Base-by-base conservation (phyloP, 2,329 filamentous ascomycete species). In the Rhynchosporium secalis region DNA sequence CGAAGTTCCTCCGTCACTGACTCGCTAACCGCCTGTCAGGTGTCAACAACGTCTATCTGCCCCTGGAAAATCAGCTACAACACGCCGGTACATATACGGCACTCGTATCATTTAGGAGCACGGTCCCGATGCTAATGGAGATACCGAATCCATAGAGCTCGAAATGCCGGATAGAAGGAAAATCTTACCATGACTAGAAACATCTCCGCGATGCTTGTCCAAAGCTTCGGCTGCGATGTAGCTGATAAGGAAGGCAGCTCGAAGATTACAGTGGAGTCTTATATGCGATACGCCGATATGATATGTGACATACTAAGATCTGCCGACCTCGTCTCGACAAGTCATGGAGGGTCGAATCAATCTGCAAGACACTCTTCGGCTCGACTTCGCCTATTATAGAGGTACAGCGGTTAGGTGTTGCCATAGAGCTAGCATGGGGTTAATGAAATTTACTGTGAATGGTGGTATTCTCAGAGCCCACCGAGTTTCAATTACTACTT, bases 301-400 rank as follows among this genome's bases (percentile, higher is more conserved):
- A 28, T 5, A 36, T 54, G n/a, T 29, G 13, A 3, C 12, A 9
- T 36, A 33, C 12, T 28, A 41, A 40, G 36, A 41, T 28, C 38
- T 40, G 49, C 49, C 49, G 49, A 54, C 48, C 26, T 54, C 49
- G 8, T 4, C n/a, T 54, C 49, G 49, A 33, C 26, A 54, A 33
- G 40, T 40, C 20, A n/a, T 15, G 13, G 33, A 51, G 33, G 33
- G 9, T 10, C n/a, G n/a, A 48, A 13, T 29, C 26, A 20, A 43
- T 46, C 40, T 56, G 52, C 52, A 45, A n/a, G 52, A 56, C 26
- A 45, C 20, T 26, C 40, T 31, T 41, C n/a, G 8, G 36, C 52
- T 12, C 28, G 26, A 33, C 52, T 26, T 31, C 52, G 52, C 52
- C 52, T 43, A 13, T 36, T 8, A 52, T 31, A 20, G 20, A 20